These are phyloP conservation scores for Pichia heedii DNA, from an alignment of 805 yeast species.

Conservation along the genomic window DNA sequence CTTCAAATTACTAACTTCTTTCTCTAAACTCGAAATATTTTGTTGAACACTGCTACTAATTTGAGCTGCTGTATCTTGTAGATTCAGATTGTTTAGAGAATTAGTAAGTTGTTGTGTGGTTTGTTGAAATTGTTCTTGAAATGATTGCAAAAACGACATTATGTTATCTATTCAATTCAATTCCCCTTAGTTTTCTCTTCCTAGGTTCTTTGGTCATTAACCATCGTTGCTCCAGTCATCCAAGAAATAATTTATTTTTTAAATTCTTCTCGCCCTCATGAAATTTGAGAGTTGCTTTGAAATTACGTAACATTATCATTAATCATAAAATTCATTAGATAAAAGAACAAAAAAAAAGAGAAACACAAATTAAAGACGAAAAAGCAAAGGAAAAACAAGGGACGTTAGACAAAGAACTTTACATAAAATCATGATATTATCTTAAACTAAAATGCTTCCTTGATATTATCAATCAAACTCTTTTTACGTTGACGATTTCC, in stretches of 20 bases:
- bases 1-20: constrained; percentile 28
- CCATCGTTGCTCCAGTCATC: no score
- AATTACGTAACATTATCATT: no score
- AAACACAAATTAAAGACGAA: no score
- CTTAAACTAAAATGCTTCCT: constrained; percentile 2
- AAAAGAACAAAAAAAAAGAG: no score
- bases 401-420: neutral
- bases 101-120: constrained; percentile 15
- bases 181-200: no score
- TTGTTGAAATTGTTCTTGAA: constrained; percentile 17
- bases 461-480: constrained; percentile 7
- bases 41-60: constrained; percentile 25
- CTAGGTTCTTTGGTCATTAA: no score
- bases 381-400: no score
- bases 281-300: no score
- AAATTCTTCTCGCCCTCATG: no score
- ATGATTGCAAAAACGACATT: constrained; percentile 18
- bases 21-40: constrained; percentile 24
- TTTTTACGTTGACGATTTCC: constrained; percentile 3
- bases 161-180: no score
- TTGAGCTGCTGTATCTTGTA: constrained; percentile 29
- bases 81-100: constrained; percentile 24
- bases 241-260: no score
- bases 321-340: no score
- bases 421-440: neutral